These are phyloP conservation scores for Phaeodactylum tricornutum DNA, from an alignment of 108 stramenopile genomes.

Conservation along the genomic window DNA sequence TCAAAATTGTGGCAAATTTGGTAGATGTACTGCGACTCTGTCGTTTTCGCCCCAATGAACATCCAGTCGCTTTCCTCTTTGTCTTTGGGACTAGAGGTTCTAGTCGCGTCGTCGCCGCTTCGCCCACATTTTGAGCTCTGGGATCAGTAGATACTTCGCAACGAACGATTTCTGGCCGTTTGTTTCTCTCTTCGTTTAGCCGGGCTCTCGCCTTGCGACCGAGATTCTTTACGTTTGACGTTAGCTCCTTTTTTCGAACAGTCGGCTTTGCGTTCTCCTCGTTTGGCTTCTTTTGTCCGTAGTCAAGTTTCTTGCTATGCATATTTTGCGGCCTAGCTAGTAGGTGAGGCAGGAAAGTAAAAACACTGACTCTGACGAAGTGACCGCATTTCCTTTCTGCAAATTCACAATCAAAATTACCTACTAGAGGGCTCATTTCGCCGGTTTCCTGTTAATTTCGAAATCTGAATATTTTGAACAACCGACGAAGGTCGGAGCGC, in stretches of 20 bases:
- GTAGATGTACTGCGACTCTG: neutral
- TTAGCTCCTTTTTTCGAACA: conserved; percentile 1
- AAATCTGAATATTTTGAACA: too few relatives aligned
- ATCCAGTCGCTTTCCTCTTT: neutral
- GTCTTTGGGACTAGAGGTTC: conserved; percentile 6
- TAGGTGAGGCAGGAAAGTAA: too few relatives aligned
- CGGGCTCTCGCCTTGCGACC: conserved; percentile 48
- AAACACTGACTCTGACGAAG: too few relatives aligned
- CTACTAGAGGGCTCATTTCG: too few relatives aligned
- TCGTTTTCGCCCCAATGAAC: neutral
- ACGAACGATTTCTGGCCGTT: conserved; percentile 55
- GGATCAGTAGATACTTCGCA: conserved; percentile 13
- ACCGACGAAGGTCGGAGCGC: too few relatives aligned
- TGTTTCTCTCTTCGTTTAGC: conserved; percentile 46
- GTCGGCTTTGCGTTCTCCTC: too few relatives aligned
- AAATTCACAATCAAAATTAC: too few relatives aligned
- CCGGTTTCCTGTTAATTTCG: too few relatives aligned
- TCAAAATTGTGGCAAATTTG: neutral
- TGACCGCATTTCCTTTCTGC: too few relatives aligned
- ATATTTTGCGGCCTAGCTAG: too few relatives aligned
- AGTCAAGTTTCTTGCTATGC: too few relatives aligned
- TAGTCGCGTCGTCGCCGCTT: conserved; percentile 3
- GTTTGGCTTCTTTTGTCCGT: too few relatives aligned
- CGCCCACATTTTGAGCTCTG: conserved; percentile 1
- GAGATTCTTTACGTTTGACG: conserved; percentile 22